Percentiles rank a stretch among this genome's conserved stretches.
Evolutionary conservation across 768 basidiomycete genomes (phyloP).

Genomic region (Pleurotus salmoneostramineus): DNA sequence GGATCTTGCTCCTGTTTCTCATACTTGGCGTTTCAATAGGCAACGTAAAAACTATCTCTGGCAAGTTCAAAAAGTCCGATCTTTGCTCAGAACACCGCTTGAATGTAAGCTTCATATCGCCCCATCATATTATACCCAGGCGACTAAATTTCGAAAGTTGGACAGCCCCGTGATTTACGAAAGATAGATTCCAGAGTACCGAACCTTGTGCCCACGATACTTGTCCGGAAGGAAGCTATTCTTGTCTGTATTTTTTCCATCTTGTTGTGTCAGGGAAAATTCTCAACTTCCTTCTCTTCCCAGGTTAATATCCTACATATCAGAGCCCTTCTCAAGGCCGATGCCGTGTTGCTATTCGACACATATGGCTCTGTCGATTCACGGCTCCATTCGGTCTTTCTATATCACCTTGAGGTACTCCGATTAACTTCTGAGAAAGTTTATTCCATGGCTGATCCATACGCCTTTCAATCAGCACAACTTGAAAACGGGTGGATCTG

Average conservation of each 20-base stretch:
- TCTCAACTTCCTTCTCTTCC: conserved; percentile 13
- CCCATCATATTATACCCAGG: conserved; percentile 10
- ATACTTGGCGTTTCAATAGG: conserved; percentile 38
- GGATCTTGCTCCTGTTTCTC: conserved; percentile 16
- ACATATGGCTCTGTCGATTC: conserved; percentile 87
- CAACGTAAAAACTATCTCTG: conserved; percentile 82
- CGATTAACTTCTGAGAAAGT: neutral
- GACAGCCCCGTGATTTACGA: conserved; percentile 88
- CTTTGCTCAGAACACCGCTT: conserved; percentile 83
- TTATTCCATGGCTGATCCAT: neutral
- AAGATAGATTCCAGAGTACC: conserved; percentile 95
- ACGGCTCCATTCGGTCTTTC: conserved; percentile 78
- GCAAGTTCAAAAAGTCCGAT: conserved; percentile 88
- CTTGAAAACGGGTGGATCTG: conserved; percentile 64
- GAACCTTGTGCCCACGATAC: conserved; percentile 91
- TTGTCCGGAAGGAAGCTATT: conserved; percentile 84
- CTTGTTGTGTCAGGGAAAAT: conserved; percentile 3
- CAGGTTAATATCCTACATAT: conserved; percentile 95
- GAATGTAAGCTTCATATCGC: conserved; percentile 59
- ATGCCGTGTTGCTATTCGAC: conserved; percentile 89
- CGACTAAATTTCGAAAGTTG: conserved; percentile 9
- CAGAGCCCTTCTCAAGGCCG: conserved; percentile 90
- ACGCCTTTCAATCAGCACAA: conserved; percentile 62
- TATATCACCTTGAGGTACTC: conserved; percentile 81
- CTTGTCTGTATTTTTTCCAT: conserved; percentile 47